These are phyloP conservation scores for Gloeophyllum trabeum DNA, from an alignment of 768 basidiomycete species.

Conservation along the genomic window DNA sequence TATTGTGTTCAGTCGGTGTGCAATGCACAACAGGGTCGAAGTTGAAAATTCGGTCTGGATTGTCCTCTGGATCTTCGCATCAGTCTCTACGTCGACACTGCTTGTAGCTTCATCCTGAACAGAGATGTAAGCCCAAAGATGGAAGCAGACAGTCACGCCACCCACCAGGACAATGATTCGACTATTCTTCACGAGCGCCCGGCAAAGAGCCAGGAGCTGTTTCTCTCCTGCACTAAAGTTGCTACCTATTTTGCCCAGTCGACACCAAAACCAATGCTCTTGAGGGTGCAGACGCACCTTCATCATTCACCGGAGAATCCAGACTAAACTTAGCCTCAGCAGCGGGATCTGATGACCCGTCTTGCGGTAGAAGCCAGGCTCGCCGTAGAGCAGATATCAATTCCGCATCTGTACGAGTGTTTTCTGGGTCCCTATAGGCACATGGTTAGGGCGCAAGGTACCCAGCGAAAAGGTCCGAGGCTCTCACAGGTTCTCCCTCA, in stretches of 20 bases:
- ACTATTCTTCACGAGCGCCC: constrained; percentile 52
- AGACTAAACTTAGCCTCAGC: constrained; percentile 61
- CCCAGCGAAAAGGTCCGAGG: background rate
- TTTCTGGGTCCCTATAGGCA: constrained; percentile 37
- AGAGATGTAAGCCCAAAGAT: background rate
- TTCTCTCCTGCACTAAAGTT: constrained; percentile 64
- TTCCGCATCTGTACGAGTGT: constrained; percentile 43
- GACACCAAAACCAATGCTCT: background rate
- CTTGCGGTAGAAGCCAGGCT: constrained; percentile 45
- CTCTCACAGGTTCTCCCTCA: constrained; percentile 33
- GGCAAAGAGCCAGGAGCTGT: constrained; percentile 49
- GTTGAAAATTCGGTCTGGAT: constrained; percentile 49
- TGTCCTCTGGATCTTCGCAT: constrained; percentile 48
- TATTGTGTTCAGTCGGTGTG: constrained; percentile 49
- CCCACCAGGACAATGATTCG: constrained; percentile 44
- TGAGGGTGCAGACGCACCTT: constrained; percentile 26
- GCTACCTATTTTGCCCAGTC: constrained; percentile 22
- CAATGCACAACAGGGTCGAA: constrained; percentile 45
- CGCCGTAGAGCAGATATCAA: constrained; percentile 49
- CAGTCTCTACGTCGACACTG: constrained; percentile 52
- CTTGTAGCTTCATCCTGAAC: constrained; percentile 52
- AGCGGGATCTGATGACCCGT: constrained; percentile 29
- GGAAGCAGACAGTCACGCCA: constrained; percentile 2
- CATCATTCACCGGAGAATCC: constrained; percentile 47
- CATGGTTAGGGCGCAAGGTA: background rate